A percentile compares a stretch with the other conserved stretches of the same genome.
Evolutionary conservation across 352 stramenopile species (phyloP).

Genomic region (Globisporangium nagaii): DNA sequence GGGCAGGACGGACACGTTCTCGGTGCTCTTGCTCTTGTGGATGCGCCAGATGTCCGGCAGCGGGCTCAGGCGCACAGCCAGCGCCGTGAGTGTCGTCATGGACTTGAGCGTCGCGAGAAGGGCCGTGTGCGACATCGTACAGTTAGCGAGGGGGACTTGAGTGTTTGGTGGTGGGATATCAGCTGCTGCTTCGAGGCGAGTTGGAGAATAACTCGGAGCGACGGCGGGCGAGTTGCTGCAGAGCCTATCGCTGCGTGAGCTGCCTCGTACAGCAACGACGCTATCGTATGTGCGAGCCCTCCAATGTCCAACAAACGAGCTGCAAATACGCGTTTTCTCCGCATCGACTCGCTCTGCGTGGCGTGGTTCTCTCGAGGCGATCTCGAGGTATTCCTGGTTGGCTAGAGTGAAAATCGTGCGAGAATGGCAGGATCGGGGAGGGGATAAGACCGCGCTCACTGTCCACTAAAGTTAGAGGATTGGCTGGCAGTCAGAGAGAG

Average conservation of each 20-base stretch:
- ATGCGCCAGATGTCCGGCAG: constrained; percentile 9
- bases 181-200: neutral
- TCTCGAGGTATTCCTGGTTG: neutral
- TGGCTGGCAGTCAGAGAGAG: neutral
- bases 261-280: neutral
- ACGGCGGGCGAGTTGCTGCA: neutral
- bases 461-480: too few relatives aligned
- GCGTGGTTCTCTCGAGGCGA: neutral
- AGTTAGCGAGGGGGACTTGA: neutral
- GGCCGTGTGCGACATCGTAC: constrained; percentile 6
- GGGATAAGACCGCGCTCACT: neutral
- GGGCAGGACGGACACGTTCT: constrained; percentile 6
- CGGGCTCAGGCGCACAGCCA: constrained; percentile 15
- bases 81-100: constrained; percentile 13
- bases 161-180: neutral
- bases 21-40: constrained; percentile 11
- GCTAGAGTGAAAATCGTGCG: neutral
- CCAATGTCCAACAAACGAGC: neutral
- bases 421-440: too few relatives aligned
- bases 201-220: neutral
- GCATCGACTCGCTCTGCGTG: neutral
- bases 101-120: constrained; percentile 10
- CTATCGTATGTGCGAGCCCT: too few relatives aligned
- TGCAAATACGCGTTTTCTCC: neutral
- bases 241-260: neutral